Base-by-base conservation (phyloP, 1,284 basidiomycete genomes). In the Malassezia caprae region DNA sequence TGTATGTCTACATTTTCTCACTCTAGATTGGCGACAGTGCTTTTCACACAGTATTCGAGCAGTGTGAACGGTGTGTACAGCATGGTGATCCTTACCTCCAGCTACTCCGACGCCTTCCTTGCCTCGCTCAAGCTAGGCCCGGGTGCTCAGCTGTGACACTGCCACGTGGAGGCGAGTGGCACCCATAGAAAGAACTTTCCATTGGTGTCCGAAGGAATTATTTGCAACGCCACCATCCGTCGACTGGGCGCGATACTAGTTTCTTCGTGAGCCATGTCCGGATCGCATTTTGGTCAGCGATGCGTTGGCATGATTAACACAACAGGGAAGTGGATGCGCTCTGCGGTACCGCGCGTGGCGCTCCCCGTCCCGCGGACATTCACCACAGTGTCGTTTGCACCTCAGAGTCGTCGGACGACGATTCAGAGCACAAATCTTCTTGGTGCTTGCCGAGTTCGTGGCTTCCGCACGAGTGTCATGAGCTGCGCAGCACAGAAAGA, bases 401-500 rank as follows among this genome's bases (percentile, higher is more conserved):
- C 21, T 4, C 21, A 4, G 6, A 13, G 31, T 12, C 28, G 46
- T 39, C 21, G 34, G 39, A 26, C 27, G 24, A 43, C 24, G 15
- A 15, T 12, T 17, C 24, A n/a, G 24, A 17, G 24, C 41, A 27
- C 11, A 24, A 24, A 27, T 24, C 2, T 4, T 8, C 15, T 12
- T 2, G 27, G 21, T 13, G 6, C 41, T n/a, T 4, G 7, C 4
- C 15, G 17, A 32, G 15, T 32, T 41, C 54, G 54, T 26, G 23
- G 17, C 3, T 56, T 56, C 23, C 44, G 32, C 23, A 11, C 47
- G 2, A 51, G 47, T 15, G 24, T 45, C 7, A 6, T 5, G 10
- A 21, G 24, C 3, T 44, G 28, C 6, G 61, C 63, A 1, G 60
- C 63, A 8, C 34, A 82, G n/a, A 94, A 90, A 76, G 85, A 90